These are phyloP conservation scores for Mucor circinelloides DNA, from an alignment of 371 early-diverging fungal species.

Conservation along the genomic window DNA sequence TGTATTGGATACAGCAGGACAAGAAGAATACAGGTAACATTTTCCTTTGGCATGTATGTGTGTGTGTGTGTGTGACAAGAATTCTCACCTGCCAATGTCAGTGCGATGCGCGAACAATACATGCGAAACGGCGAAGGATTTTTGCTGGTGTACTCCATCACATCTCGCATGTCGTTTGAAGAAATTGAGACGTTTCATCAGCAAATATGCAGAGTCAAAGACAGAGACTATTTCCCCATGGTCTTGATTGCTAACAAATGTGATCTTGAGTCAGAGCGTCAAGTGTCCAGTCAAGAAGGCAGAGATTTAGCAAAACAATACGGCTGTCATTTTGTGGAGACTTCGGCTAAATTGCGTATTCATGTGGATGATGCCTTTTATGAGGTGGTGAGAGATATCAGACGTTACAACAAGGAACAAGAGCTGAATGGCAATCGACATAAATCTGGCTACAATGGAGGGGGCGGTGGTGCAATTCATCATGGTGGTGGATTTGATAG, in stretches of 20 bases:
- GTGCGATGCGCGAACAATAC: slow-evolving; percentile 80
- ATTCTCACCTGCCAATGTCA: not conserved
- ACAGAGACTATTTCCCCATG: slow-evolving; percentile 82
- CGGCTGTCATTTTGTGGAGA: slow-evolving; percentile 68
- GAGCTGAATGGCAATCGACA: not conserved
- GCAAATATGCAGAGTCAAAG: slow-evolving; percentile 84
- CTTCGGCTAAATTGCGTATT: slow-evolving; percentile 84
- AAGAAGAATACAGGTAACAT: slow-evolving; percentile 84
- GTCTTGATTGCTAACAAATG: slow-evolving; percentile 95
- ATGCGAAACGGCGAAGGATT: slow-evolving; percentile 71
- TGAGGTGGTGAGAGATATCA: slow-evolving; percentile 79
- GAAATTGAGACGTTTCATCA: slow-evolving; percentile 79
- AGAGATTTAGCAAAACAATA: slow-evolving; percentile 29
- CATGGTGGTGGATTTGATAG: not conserved
- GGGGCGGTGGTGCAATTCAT: not conserved
- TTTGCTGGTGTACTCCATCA: slow-evolving; percentile 67
- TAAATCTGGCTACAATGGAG: not conserved
- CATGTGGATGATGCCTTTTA: slow-evolving; percentile 94
- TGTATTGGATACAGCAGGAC: slow-evolving; percentile 93
- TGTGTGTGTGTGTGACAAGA: not conserved
- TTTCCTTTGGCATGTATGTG: not conserved
- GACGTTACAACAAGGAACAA: slow-evolving; percentile 37
- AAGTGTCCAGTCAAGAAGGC: slow-evolving; percentile 40
- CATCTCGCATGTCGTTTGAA: slow-evolving; percentile 75
- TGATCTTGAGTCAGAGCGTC: slow-evolving; percentile 83